Conservation (phyloP, 495 filamentous ascomycete species). For the Pyrenula aspistea region DNA sequence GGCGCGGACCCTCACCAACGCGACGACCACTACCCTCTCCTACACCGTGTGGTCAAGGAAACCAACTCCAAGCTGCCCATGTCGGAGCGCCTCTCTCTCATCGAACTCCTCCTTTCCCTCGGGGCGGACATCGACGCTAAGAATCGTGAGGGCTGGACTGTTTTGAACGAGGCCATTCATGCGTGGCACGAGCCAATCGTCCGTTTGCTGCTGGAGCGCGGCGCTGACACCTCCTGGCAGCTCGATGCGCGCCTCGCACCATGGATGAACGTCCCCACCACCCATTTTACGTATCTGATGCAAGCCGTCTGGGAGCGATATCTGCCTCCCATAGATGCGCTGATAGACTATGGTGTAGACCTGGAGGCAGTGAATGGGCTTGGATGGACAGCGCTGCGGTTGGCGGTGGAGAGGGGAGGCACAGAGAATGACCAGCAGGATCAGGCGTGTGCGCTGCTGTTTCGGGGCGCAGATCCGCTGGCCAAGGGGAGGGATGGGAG, state of each 20-base stretch:
- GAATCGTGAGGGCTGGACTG: neutral
- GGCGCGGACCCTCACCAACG: neutral
- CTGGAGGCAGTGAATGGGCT: neutral
- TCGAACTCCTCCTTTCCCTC: neutral
- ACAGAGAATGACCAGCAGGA: neutral
- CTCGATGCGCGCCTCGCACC: neutral
- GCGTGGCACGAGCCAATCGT: neutral
- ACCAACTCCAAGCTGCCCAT: neutral
- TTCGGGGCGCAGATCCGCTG: neutral
- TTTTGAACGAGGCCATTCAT: neutral
- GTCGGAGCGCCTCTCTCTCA: neutral
- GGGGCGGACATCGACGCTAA: neutral
- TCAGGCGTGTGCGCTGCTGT: neutral
- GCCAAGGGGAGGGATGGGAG: neutral
- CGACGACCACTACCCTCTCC: neutral
- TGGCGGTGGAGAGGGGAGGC: neutral
- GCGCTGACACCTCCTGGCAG: neutral
- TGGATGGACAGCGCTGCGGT: neutral
- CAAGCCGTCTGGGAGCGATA: neutral
- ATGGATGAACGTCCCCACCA: neutral
- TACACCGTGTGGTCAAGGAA: neutral
- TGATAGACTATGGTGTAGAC: neutral
- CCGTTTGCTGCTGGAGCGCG: neutral
- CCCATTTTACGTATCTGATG: neutral
- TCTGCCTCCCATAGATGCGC: neutral